These are phyloP conservation scores for Wickerhamomyces alni DNA, from an alignment of 805 yeast species.

Conservation along the genomic window DNA sequence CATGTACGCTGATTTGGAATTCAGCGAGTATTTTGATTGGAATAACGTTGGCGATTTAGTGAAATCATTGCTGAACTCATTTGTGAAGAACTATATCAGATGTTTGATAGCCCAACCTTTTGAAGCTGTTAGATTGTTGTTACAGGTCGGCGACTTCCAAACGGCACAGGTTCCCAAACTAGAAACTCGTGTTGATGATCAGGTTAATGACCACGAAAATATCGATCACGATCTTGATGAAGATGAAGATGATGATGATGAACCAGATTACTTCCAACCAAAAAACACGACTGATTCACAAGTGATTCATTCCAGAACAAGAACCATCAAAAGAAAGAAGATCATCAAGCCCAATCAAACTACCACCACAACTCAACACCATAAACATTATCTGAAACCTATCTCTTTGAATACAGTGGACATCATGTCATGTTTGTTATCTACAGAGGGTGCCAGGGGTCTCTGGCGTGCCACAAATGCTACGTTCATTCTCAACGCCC, in stretches of 20 bases:
- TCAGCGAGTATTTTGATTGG: conserved; percentile 59
- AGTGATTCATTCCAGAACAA: conserved; percentile 14
- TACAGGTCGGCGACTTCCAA: conserved; percentile 72
- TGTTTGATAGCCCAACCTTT: conserved; percentile 79
- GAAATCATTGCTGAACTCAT: conserved; percentile 51
- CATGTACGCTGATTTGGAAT: conserved; percentile 45
- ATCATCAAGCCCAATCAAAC: too few species aligned
- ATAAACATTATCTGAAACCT: conserved; percentile 41
- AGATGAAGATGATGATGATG: conserved; percentile 27
- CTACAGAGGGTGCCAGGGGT: conserved; percentile 69
- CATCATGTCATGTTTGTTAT: conserved; percentile 54
- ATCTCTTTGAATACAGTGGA: conserved; percentile 56
- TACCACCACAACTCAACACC: neutral
- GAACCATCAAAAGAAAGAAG: conserved; percentile 6
- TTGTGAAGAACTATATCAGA: conserved; percentile 62
- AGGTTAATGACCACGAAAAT: neutral
- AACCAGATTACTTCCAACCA: conserved; percentile 36
- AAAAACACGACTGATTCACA: conserved; percentile 16
- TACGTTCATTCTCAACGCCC: conserved; percentile 69
- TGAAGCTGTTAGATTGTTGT: conserved; percentile 69
- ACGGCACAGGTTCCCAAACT: conserved; percentile 15
- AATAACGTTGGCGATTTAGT: conserved; percentile 51
- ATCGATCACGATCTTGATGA: conserved; percentile 10
- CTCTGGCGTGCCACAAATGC: conserved; percentile 73
- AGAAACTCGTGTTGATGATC: too few species aligned